Evolutionary conservation across 441 rosid species (phyloP), one percentile per base, ranked within the genome.

Genomic region (Viola pubescens): DNA sequence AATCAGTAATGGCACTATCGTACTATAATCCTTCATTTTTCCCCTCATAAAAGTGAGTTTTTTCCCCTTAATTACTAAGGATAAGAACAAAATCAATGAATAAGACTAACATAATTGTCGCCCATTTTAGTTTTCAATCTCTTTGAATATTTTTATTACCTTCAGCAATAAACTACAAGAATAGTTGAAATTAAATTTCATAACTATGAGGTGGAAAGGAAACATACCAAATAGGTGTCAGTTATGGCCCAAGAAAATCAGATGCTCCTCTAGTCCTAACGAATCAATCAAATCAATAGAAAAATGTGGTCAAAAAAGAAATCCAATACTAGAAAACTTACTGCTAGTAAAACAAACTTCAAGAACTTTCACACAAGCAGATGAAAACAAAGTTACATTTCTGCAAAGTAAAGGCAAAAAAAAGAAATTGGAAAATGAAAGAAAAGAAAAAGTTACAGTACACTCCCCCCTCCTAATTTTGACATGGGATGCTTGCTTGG

Each of bases 401-500:
- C 75, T 42, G 69, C 66, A 60, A 55, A 61, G 16, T 44, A 14
- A 53, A 63, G 48, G 48, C 40, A 52, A 34, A 16, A 11, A 26
- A 12, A 52, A 60, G 60, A 67, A 67, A 46, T n/a, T n/a, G n/a
- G 34, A 63, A 56, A 74, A 59, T 62, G 7, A 63, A 7, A 9
- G 52, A 56, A 4, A 53, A 60, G 62, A 67, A 67, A 46, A 43
- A 6, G 9, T 46, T 46, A 46, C 4, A 4, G 4, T 4, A 8
- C 9, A 0, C 52, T 48, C n/a, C n/a, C n/a, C n/a, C 3, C 19
- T 1, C 52, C 34, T 6, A 49, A 7, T 8, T 63, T 65, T 54
- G 61, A 66, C 48, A 57, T 56, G 9, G 49, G 70, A 26, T 77
- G 70, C 72, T 73, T 70, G 38, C 61, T 52, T 72, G 9, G 82